phyloP scores from a whole-genome alignment of 257 asterid species.

The Agastache rugosa region DNA sequence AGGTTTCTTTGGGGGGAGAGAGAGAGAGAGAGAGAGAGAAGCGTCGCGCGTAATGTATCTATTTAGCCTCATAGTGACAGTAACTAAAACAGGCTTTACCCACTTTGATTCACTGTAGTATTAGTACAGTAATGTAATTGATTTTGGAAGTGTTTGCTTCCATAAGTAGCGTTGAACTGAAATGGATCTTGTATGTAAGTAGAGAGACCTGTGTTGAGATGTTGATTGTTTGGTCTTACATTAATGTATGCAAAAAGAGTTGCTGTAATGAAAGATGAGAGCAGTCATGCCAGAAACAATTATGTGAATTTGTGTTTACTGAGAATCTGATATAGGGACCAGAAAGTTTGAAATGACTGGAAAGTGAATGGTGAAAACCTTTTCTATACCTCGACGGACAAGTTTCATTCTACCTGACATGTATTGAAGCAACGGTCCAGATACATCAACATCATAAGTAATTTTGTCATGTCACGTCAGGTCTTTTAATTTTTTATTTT shows the following conservation, averaged over 20 bases:
- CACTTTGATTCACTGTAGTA: constrained; percentile 5
- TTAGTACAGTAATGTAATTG: background rate
- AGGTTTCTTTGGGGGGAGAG: background rate
- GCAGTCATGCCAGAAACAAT: background rate
- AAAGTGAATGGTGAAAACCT: too few species aligned
- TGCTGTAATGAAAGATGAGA: background rate
- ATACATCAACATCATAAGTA: too few species aligned
- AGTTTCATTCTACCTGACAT: too few species aligned
- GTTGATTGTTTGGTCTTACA: background rate
- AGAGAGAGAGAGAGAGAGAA: background rate
- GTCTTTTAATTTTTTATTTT: too few species aligned
- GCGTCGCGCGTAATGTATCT: constrained; percentile 26
- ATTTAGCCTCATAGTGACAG: constrained; percentile 17
- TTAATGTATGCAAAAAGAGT: background rate
- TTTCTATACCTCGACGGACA: too few species aligned
- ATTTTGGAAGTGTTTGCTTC: constrained; percentile 2
- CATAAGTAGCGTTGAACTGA: background rate
- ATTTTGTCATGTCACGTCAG: too few species aligned
- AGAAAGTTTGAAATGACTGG: too few species aligned
- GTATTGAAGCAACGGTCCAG: too few species aligned
- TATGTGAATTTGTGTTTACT: too few species aligned
- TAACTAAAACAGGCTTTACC: constrained; percentile 1
- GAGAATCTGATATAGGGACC: too few species aligned
- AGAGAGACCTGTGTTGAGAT: background rate
- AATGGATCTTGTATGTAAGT: background rate